phyloP scores from a whole-genome alignment of 2,329 filamentous ascomycete species.

The Lachnellula hyalina region DNA sequence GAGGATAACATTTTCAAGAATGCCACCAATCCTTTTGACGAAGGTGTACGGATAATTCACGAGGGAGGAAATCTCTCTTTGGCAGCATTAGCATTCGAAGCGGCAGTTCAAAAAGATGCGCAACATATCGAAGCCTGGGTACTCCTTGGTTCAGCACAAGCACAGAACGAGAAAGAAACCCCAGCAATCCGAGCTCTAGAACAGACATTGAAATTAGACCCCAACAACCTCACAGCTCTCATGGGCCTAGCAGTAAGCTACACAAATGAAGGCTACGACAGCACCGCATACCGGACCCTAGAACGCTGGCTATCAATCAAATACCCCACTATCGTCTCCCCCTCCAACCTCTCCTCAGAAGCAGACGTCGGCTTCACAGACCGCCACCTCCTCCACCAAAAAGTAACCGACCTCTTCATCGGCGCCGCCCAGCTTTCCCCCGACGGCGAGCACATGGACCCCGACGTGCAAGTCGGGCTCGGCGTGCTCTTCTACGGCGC shows the following conservation, averaged over 20 bases:
- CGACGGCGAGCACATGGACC: constrained; percentile 92
- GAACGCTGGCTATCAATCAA: constrained; percentile 96
- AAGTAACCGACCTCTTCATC: constrained; percentile 88
- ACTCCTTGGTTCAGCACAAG: constrained; percentile 83
- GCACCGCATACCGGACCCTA: constrained; percentile 89
- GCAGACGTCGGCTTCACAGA: constrained; percentile 94
- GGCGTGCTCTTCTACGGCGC: constrained; percentile 97
- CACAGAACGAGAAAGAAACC: constrained; percentile 97
- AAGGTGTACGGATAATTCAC: constrained; percentile 88
- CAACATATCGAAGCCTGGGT: constrained; percentile 91
- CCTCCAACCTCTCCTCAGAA: constrained; percentile 61
- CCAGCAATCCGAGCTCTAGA: constrained; percentile 92
- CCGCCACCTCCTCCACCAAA: constrained; percentile 79
- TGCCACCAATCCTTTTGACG: constrained; percentile 79
- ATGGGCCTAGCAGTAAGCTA: constrained; percentile 97
- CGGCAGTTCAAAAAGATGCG: constrained; percentile 84
- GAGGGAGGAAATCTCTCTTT: constrained; percentile 92
- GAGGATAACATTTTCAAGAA: constrained; percentile 85
- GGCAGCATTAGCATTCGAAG: constrained; percentile 91
- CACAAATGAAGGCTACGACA: constrained; percentile 98
- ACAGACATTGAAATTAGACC: constrained; percentile 81
- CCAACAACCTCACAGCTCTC: constrained; percentile 78
- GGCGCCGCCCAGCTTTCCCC: constrained; percentile 87
- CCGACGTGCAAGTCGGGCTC: constrained; percentile 93
- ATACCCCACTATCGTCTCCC: constrained; percentile 77